Percentiles rank a stretch among this genome's conserved stretches.
These are phyloP conservation scores for Salinomyces thailandicus DNA, from an alignment of 2,329 filamentous ascomycete genomes.

Conservation along the genomic window DNA sequence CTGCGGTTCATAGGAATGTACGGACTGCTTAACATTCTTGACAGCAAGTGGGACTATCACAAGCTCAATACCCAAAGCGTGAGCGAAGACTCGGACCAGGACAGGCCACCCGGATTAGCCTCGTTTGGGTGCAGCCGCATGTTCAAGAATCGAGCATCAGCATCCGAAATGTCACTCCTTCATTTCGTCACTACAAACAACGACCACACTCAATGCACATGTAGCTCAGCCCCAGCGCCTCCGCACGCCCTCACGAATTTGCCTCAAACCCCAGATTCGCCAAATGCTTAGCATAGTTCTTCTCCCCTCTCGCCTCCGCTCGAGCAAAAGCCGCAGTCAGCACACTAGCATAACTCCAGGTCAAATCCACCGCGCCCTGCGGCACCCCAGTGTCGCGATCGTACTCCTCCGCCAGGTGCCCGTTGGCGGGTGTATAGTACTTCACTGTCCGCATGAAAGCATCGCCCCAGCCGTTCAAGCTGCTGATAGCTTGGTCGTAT, in stretches of 20 bases:
- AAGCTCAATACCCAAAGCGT: too few species aligned
- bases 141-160: too few species aligned
- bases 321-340: conserved; percentile 23
- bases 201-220: too few species aligned
- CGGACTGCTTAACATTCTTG: too few species aligned
- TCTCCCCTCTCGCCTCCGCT: conserved; percentile 14
- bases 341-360: conserved; percentile 26
- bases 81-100: too few species aligned
- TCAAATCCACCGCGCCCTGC: conserved; percentile 24
- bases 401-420: conserved; percentile 23
- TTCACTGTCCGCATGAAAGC: conserved; percentile 26
- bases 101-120: too few species aligned
- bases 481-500: conserved; percentile 15
- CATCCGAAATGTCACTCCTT: too few species aligned
- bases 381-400: conserved; percentile 20
- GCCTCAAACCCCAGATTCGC: conserved; percentile 15
- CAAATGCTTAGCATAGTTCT: conserved; percentile 12
- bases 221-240: too few species aligned
- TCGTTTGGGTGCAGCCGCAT: too few species aligned
- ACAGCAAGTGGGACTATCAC: too few species aligned
- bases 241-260: conserved; percentile 7
- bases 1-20: too few species aligned
- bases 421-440: conserved; percentile 21
- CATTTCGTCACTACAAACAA: too few species aligned
- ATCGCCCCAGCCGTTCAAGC: conserved; percentile 26